These are phyloP conservation scores for Tremella yokohamensis DNA, from an alignment of 768 basidiomycete species.

Conservation along the genomic window DNA sequence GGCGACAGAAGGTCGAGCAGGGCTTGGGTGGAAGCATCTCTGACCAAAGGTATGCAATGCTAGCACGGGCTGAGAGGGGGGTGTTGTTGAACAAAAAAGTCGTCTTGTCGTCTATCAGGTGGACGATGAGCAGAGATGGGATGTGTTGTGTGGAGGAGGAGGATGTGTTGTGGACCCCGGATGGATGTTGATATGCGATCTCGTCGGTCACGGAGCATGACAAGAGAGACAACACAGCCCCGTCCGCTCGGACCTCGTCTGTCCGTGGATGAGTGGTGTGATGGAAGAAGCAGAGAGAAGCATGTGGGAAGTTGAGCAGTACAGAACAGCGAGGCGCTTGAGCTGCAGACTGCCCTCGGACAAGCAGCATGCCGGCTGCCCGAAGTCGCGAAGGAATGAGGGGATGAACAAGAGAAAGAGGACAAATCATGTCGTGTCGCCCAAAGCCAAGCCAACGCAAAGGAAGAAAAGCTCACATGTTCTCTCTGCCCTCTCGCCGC, in stretches of 20 bases:
- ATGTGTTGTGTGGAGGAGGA: background rate
- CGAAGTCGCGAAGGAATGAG: background rate
- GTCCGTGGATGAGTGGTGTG: background rate
- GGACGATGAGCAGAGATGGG: too few relatives aligned
- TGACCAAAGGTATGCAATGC: slow-evolving; percentile 4
- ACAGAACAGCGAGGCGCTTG: background rate
- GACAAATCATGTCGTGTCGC: background rate
- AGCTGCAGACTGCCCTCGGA: background rate
- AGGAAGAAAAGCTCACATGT: slow-evolving; percentile 33
- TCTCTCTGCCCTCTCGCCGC: slow-evolving; percentile 35
- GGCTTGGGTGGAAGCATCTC: slow-evolving; percentile 2
- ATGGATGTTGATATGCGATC: background rate
- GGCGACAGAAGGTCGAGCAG: slow-evolving; percentile 3
- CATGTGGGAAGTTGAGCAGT: background rate
- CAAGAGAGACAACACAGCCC: background rate
- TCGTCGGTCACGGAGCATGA: background rate
- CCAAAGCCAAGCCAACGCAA: background rate
- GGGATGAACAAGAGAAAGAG: slow-evolving; percentile 3
- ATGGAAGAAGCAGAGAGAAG: background rate
- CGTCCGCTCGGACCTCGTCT: background rate
- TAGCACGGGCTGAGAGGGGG: background rate
- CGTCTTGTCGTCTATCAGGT: too few relatives aligned
- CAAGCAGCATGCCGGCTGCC: background rate
- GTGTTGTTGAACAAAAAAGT: background rate
- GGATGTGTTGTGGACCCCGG: background rate